phyloP scores from a whole-genome alignment of 2,329 filamentous ascomycete species.

The Cladosporium velox region DNA sequence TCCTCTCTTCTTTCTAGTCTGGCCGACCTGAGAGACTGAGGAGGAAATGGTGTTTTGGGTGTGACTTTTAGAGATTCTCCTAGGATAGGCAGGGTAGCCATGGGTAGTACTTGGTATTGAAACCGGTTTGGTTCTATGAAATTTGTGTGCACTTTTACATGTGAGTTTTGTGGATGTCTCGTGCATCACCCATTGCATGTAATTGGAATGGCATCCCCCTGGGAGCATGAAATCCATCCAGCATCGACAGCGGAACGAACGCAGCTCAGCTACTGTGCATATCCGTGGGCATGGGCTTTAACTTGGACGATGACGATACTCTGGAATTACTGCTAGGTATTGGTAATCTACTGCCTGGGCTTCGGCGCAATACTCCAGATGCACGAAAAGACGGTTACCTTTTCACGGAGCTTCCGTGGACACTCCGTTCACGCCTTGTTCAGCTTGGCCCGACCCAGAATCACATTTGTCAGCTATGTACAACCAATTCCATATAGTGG shows the following conservation, averaged over 20 bases:
- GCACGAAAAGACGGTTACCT: not conserved
- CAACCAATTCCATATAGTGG: not conserved
- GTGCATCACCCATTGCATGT: not conserved
- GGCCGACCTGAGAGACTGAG: not conserved
- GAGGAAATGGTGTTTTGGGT: not conserved
- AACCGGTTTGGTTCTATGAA: not conserved
- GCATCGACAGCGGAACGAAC: not conserved
- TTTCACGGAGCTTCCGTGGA: not conserved
- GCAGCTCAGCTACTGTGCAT: not conserved
- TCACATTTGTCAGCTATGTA: not conserved
- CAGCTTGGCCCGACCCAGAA: not conserved
- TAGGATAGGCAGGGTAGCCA: constrained; percentile 1
- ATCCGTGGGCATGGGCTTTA: not conserved
- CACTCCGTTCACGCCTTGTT: not conserved
- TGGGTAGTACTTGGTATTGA: not conserved
- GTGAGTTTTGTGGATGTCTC: not conserved
- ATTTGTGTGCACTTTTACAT: not conserved
- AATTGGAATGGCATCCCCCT: not conserved
- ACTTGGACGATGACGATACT: too few species aligned
- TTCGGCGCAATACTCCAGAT: not conserved
- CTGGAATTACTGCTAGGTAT: not conserved
- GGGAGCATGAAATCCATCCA: not conserved
- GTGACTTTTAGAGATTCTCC: constrained; percentile 7
- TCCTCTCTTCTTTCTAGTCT: not conserved
- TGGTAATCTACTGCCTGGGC: not conserved